A percentile compares a stretch with the other conserved stretches of the same genome.
Evolutionary conservation across 805 yeast genomes (phyloP).

Genomic region (Lachancea sp.): DNA sequence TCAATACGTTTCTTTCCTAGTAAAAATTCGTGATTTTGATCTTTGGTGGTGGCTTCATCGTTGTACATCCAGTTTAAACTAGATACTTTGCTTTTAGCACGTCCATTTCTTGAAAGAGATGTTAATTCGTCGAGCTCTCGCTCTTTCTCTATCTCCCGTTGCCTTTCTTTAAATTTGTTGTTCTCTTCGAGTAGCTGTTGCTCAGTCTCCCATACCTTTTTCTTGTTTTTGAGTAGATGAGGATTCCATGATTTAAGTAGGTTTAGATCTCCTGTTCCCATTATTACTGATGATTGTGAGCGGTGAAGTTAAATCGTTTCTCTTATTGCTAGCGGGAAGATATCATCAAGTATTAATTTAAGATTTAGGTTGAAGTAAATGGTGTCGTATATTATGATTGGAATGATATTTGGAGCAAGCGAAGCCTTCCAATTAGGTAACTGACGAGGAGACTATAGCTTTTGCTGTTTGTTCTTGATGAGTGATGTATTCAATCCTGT

Average conservation of each 20-base stretch:
- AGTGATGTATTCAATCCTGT: too few relatives aligned
- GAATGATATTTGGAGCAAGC: too few relatives aligned
- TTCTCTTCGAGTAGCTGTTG: constrained; percentile 70
- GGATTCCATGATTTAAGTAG: constrained; percentile 97
- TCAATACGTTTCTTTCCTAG: constrained; percentile 22
- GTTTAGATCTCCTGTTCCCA: constrained; percentile 76
- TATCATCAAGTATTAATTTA: too few relatives aligned
- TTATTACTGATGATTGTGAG: constrained; percentile 11
- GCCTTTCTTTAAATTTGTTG: constrained; percentile 53
- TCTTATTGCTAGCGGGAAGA: background rate
- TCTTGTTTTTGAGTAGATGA: constrained; percentile 73
- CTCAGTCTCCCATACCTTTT: constrained; percentile 77
- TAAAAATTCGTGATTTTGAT: constrained; percentile 19
- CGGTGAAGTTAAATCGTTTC: background rate
- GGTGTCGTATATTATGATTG: too few relatives aligned
- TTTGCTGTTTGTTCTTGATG: too few relatives aligned
- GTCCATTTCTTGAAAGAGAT: constrained; percentile 40
- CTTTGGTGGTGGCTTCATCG: constrained; percentile 30
- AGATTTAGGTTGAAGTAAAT: too few relatives aligned
- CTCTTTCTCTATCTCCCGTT: constrained; percentile 57
- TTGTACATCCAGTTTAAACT: constrained; percentile 87
- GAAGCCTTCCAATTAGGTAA: too few relatives aligned
- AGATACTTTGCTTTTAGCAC: constrained; percentile 33
- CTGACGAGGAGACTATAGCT: too few relatives aligned
- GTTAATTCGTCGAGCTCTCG: constrained; percentile 52